phyloP scores from a whole-genome alignment of 495 filamentous ascomycete species.

The Neurospora sp. region DNA sequence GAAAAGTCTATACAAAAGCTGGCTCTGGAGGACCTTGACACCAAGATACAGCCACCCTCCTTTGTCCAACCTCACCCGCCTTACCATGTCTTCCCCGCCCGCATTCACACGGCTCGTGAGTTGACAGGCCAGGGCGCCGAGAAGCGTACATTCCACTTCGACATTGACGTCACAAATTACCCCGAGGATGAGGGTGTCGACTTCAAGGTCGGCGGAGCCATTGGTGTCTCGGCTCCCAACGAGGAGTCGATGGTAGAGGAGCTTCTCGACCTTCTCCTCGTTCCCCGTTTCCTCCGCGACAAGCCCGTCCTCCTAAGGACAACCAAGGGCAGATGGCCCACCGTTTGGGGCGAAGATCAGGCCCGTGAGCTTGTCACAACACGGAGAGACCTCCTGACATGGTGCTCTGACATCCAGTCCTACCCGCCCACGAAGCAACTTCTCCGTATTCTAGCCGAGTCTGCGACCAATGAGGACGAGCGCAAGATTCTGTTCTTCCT shows the following conservation, averaged over 20 bases:
- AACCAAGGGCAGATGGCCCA: slow-evolving; percentile 79
- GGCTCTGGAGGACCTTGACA: slow-evolving; percentile 31
- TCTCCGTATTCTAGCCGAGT: slow-evolving; percentile 77
- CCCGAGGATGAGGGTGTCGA: slow-evolving; percentile 78
- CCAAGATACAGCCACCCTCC: slow-evolving; percentile 58
- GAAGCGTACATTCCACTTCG: slow-evolving; percentile 95
- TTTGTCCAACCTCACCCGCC: slow-evolving; percentile 96
- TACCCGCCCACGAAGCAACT: slow-evolving; percentile 83
- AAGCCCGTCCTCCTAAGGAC: slow-evolving; percentile 72
- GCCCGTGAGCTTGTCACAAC: slow-evolving; percentile 77
- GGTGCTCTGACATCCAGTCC: slow-evolving; percentile 91
- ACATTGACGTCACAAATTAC: slow-evolving; percentile 92
- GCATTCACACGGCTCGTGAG: slow-evolving; percentile 70
- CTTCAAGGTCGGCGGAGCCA: slow-evolving; percentile 93
- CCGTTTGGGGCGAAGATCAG: slow-evolving; percentile 93
- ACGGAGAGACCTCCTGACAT: slow-evolving; percentile 80
- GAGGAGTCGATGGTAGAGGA: slow-evolving; percentile 68
- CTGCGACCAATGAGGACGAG: slow-evolving; percentile 69
- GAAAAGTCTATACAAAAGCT: slow-evolving; percentile 21
- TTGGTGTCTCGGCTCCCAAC: slow-evolving; percentile 87
- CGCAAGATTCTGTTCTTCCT: slow-evolving; percentile 80
- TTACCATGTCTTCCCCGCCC: slow-evolving; percentile 79
- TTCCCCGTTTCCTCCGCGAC: slow-evolving; percentile 69
- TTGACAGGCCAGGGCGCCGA: slow-evolving; percentile 84
- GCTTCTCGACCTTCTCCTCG: slow-evolving; percentile 66